These are phyloP conservation scores for Barnettozyma siamensis DNA, from an alignment of 805 yeast species.

Conservation along the genomic window DNA sequence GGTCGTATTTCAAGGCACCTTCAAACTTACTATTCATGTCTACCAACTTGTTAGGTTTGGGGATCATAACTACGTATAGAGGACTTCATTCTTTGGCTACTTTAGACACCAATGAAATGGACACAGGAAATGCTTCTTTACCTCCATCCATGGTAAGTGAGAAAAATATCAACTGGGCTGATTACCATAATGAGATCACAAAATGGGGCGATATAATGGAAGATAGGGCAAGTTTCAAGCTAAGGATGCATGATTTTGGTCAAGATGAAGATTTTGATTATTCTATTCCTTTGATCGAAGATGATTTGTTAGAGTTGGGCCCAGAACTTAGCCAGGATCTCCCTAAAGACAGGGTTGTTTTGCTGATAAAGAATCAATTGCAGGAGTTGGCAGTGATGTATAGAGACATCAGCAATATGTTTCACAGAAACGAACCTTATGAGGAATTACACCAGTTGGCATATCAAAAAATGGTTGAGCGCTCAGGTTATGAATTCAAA, in stretches of 20 bases:
- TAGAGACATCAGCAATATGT: neutral
- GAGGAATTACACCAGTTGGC: neutral
- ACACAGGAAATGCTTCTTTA: neutral
- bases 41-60: constrained; percentile 30
- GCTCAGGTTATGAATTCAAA: neutral
- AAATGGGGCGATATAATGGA: neutral
- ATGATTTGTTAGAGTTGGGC: constrained; percentile 5
- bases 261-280: neutral
- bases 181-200: neutral
- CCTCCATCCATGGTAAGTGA: neutral
- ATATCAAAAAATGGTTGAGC: neutral
- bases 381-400: neutral
- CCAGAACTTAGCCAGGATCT: neutral
- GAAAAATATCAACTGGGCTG: neutral
- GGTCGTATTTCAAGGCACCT: constrained; percentile 36
- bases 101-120: neutral
- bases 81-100: constrained; percentile 22
- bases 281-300: constrained; percentile 8
- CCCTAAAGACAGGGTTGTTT: constrained; percentile 4
- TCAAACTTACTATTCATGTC: constrained; percentile 32
- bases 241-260: too few species aligned
- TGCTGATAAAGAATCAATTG: constrained; percentile 5
- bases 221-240: neutral
- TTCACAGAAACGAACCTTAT: neutral
- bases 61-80: constrained; percentile 29